phyloP scores from a whole-genome alignment of 306 rosid species.

The Canavalia gladiata region DNA sequence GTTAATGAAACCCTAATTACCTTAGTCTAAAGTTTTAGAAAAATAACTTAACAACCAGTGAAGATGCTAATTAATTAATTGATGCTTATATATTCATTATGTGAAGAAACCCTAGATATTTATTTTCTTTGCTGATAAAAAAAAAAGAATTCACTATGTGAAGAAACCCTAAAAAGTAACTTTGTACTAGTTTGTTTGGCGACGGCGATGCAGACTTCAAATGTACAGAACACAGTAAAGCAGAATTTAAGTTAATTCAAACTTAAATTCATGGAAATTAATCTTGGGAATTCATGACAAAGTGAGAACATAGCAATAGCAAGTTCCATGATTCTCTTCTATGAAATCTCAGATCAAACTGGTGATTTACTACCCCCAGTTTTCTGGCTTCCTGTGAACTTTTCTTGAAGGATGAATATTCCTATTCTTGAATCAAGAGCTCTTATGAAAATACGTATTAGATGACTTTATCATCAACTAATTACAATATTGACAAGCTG shows the following conservation, averaged over 20 bases:
- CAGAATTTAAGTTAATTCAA: slow-evolving; percentile 1
- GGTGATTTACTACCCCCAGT: neutral
- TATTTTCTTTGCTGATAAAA: too few species aligned
- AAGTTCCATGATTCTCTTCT: neutral
- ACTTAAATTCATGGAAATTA: slow-evolving; percentile 2
- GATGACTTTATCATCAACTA: slow-evolving; percentile 18
- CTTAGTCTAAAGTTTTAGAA: neutral
- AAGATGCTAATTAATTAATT: slow-evolving; percentile 16
- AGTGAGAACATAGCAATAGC: neutral
- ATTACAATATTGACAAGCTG: neutral
- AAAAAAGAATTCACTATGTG: neutral
- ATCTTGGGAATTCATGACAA: slow-evolving; percentile 11
- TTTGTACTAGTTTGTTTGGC: slow-evolving; percentile 12
- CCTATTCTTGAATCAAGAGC: slow-evolving; percentile 18
- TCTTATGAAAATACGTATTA: neutral
- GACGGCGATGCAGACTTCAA: slow-evolving; percentile 39
- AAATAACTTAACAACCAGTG: slow-evolving; percentile 23
- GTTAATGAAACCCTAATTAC: slow-evolving; percentile 1
- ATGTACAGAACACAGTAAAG: neutral
- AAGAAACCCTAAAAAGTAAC: slow-evolving; percentile 48
- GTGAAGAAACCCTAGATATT: slow-evolving; percentile 37
- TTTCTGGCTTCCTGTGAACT: slow-evolving; percentile 16
- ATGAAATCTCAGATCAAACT: slow-evolving; percentile 27
- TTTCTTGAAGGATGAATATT: neutral
- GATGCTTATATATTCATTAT: neutral